A percentile compares a stretch with the other conserved stretches of the same genome.
These are phyloP conservation scores for Geotrichum reessii DNA, from an alignment of 1,139 yeast species.

Conservation along the genomic window DNA sequence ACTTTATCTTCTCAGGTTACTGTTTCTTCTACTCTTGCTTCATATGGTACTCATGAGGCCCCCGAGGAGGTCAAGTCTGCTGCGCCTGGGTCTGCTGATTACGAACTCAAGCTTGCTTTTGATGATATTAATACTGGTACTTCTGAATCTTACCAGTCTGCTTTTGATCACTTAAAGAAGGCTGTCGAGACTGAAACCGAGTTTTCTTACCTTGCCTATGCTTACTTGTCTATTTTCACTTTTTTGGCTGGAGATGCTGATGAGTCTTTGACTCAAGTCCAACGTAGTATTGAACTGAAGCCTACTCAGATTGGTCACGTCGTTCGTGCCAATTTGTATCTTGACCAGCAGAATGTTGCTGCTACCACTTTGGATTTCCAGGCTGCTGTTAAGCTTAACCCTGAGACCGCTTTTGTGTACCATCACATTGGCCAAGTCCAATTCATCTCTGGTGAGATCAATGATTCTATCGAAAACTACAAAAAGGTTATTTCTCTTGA, in stretches of 20 bases:
- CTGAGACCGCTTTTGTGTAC: slow-evolving; percentile 73
- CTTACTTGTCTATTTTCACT: slow-evolving; percentile 74
- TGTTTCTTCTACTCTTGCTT: slow-evolving; percentile 79
- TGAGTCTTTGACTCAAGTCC: slow-evolving; percentile 55
- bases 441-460: slow-evolving; percentile 72
- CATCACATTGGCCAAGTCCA: slow-evolving; percentile 93
- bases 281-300: slow-evolving; percentile 56
- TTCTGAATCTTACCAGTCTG: slow-evolving; percentile 65
- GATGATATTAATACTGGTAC: slow-evolving; percentile 47
- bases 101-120: slow-evolving; percentile 63
- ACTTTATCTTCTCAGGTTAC: slow-evolving; percentile 82
- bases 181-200: slow-evolving; percentile 45
- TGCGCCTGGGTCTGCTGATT: slow-evolving; percentile 53
- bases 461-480: slow-evolving; percentile 69
- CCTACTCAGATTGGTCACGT: slow-evolving; percentile 84
- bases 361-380: slow-evolving; percentile 67
- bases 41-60: slow-evolving; percentile 43
- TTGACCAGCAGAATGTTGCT: slow-evolving; percentile 60
- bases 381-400: slow-evolving; percentile 63
- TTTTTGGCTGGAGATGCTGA: slow-evolving; percentile 74
- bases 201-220: slow-evolving; percentile 62
- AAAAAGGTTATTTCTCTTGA: slow-evolving; percentile 69
- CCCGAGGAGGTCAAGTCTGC: slow-evolving; percentile 43
- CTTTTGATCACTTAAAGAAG: slow-evolving; percentile 62
- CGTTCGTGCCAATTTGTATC: slow-evolving; percentile 74